These are phyloP conservation scores for Claviceps purpurea DNA, from an alignment of 2,329 filamentous ascomycete species.

Conservation along the genomic window DNA sequence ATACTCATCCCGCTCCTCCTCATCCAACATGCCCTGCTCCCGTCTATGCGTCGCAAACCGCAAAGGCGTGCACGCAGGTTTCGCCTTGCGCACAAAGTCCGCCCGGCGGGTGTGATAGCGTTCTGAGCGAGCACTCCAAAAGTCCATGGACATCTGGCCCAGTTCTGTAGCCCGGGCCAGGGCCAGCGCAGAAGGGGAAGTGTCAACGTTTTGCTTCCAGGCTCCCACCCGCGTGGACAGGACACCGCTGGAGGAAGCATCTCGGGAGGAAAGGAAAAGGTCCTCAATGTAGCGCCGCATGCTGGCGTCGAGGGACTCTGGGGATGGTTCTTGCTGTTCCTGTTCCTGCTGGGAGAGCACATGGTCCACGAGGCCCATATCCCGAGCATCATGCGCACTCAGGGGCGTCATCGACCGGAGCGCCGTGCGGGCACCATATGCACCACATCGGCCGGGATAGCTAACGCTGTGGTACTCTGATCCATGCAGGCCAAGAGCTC, in stretches of 20 bases:
- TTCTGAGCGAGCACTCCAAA: constrained; percentile 23
- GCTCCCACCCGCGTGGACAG: neutral
- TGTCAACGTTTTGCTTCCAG: constrained; percentile 23
- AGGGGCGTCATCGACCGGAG: constrained; percentile 25
- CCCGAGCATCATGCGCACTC: constrained; percentile 22
- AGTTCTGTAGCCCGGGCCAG: constrained; percentile 22
- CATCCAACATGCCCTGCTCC: constrained; percentile 10
- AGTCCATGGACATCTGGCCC: constrained; percentile 27
- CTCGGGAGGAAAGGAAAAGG: constrained; percentile 7
- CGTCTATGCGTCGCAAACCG: constrained; percentile 26
- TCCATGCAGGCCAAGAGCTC: constrained; percentile 22
- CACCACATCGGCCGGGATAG: constrained; percentile 24
- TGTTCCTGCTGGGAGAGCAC: constrained; percentile 19
- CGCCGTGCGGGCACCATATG: constrained; percentile 15
- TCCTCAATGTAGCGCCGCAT: constrained; percentile 21
- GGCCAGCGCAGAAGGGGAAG: constrained; percentile 18
- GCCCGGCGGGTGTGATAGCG: constrained; percentile 25
- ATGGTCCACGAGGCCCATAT: constrained; percentile 25
- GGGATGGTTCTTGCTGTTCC: constrained; percentile 6
- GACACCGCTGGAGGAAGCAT: too few relatives aligned
- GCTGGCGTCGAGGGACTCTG: constrained; percentile 19
- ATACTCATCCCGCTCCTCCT: constrained; percentile 25
- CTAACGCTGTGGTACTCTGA: constrained; percentile 28
- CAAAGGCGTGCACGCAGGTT: constrained; percentile 21
- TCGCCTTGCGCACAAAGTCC: constrained; percentile 27